Base-by-base conservation (phyloP, 108 stramenopile species). In the Skeletonema costatum region DNA sequence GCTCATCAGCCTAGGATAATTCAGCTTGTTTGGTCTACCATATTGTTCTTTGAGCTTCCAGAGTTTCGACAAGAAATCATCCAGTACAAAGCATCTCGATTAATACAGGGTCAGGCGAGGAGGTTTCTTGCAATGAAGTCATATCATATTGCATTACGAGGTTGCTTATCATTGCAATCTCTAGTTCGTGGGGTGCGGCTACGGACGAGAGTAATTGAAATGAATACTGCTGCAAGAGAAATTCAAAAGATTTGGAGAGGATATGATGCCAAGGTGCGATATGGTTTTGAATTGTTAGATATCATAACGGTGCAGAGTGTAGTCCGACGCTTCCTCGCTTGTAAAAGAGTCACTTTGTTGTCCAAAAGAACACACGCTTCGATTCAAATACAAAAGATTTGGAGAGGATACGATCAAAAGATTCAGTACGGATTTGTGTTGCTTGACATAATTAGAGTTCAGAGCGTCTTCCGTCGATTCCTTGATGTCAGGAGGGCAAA, bases 1-100 rank as follows among this genome's bases (percentile, higher is more conserved):
- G 89, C 89, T 51, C 90, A 96, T 66, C 88, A 89, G n/a, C 89
- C 91, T 41, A 85, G 85, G 68, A 93, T 93, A n/a, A 80, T 96
- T 38, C 85, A 87, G 50, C 80, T 96, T 48, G 77, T 96, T 73
- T 94, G 96, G 93, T 62, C 83, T 3, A 84, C 89, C 14, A 82
- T 92, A 59, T 64, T 82, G 8, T 87, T 88, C 36, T 89, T 80
- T 32, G 84, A 88, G 41, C 71, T 92, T 13, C 66, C 62, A 10
- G 72, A 82, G 31, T 59, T 94, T 2, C 35, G 21, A 42, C 14
- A 41, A 36, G 70, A 71, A 71, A 62, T 78, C 32, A 59, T 41
- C 50, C 69, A 61, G 42, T 44, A 66, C 38, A 72, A 65, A 53
- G 66, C 75, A 35, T 60, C 66, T 11, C 50, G 50, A 31, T 31